phyloP scores from a whole-genome alignment of 2,329 filamentous ascomycete genomes.

The Aureobasidium sp. region DNA sequence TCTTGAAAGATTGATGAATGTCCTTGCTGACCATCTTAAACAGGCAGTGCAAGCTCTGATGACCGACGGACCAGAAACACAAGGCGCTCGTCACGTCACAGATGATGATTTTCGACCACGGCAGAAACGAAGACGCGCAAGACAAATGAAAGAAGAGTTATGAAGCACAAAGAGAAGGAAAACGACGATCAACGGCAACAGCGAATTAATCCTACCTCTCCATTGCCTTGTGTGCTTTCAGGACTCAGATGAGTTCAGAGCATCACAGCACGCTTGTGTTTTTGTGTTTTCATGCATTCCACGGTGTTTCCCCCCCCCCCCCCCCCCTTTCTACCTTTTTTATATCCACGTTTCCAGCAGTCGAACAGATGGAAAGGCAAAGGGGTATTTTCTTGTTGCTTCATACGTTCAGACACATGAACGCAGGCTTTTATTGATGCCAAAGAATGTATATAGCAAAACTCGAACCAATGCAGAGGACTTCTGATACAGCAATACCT shows the following conservation, averaged over 20 bases:
- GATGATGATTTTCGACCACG: slow-evolving; percentile 19
- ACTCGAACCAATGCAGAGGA: too few species aligned
- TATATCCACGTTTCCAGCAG: background rate
- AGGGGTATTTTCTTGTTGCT: background rate
- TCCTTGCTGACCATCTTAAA: background rate
- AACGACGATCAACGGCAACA: background rate
- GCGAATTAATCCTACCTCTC: background rate
- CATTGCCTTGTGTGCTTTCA: background rate
- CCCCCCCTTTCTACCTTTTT: background rate
- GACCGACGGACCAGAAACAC: slow-evolving; percentile 37
- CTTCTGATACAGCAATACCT: background rate
- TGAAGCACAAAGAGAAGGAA: background rate
- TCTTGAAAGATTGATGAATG: background rate
- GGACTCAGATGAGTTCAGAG: background rate
- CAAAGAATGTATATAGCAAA: background rate
- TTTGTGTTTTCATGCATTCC: background rate
- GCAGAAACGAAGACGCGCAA: background rate
- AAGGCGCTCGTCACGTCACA: slow-evolving; percentile 18
- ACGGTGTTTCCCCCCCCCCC: background rate
- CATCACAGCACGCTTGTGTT: background rate
- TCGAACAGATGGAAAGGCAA: background rate
- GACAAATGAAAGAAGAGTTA: background rate
- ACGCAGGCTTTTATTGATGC: background rate
- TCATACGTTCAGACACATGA: background rate
- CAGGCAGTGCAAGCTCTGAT: slow-evolving; percentile 41